phyloP scores from a whole-genome alignment of 805 yeast genomes.

The Monosporozyma unispora region DNA sequence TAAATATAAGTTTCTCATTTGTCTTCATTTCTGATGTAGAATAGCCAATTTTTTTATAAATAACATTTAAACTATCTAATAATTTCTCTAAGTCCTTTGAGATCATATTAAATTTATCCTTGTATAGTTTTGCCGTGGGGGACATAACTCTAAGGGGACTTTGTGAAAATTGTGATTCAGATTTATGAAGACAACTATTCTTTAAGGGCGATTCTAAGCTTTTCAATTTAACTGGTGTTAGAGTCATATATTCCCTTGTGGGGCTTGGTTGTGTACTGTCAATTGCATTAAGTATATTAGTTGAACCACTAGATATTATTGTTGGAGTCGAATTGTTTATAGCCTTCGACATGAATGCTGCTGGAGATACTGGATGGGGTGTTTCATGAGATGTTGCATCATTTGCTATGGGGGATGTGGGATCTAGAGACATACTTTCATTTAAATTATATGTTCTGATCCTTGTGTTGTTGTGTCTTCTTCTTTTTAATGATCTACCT shows the following conservation, averaged over 20 bases:
- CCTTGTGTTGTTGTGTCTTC: neutral
- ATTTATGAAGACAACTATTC: neutral
- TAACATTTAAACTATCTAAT: conserved; percentile 35
- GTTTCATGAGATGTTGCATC: neutral
- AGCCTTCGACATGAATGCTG: neutral
- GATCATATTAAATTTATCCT: conserved; percentile 26
- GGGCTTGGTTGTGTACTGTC: conserved; percentile 1
- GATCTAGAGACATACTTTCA: neutral
- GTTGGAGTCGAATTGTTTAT: neutral
- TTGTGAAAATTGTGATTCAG: neutral
- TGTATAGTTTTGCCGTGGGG: conserved; percentile 12
- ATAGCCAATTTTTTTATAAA: conserved; percentile 48
- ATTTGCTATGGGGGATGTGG: neutral
- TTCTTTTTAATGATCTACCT: neutral
- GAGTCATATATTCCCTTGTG: conserved; percentile 15
- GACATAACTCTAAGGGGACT: conserved; percentile 1
- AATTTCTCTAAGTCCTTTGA: conserved; percentile 26
- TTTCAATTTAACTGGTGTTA: conserved; percentile 23
- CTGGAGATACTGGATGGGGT: neutral
- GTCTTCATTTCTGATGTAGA: conserved; percentile 39
- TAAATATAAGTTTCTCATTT: conserved; percentile 44
- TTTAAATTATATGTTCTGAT: neutral
- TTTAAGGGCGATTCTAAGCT: conserved; percentile 14
- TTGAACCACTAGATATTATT: neutral
- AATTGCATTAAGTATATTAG: neutral